Base-by-base conservation (phyloP, 2,329 filamentous ascomycete species). In the Claviceps spartinae region DNA sequence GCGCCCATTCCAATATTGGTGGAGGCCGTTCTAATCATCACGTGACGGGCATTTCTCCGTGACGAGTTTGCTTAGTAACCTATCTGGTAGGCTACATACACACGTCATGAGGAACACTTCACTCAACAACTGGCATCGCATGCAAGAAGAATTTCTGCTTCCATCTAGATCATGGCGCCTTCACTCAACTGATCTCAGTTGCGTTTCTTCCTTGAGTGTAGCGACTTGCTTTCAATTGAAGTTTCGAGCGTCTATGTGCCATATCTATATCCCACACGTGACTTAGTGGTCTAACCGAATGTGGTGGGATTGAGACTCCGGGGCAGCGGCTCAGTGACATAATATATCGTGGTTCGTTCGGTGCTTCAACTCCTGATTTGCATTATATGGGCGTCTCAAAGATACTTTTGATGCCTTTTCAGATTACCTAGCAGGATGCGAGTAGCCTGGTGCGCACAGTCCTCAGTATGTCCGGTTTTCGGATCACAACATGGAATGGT, bases 401-500 rank as follows among this genome's bases (percentile, higher is more conserved):
- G 4, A 6, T 24, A 9, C 20, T 13, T 38, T 20, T 26, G 40
- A 40, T 9, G 11, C 8, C 30, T 38, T 4, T 5, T 11, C 41
- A n/a, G 11, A 14, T n/a, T 4, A 14, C 3, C 14, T 8, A 26
- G 41, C 48, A 50, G 48, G 41, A 50, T 50, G 48, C n/a, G 41
- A 50, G 14, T 34, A 36, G 22, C 7, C 43, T 42, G 24, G 24
- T 2, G 4, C 45, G 14, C 37, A n/a, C 14, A 30, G 6, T 11
- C 26, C 5, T 47, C 22, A 48, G 11, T 52, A 75, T 61, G 20
- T 89, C 89, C 85, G 77, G 75, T 16, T 72, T 94, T 57, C 82
- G 88, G 55, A 88, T 95, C 60, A 93, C 87, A 3, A 87, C 85
- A 14, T 91, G 86, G 86, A 91, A 91, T 69, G 86, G 86, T 87